Base-by-base conservation (phyloP, 2,329 filamentous ascomycete species). In the Trichoderma sp. region DNA sequence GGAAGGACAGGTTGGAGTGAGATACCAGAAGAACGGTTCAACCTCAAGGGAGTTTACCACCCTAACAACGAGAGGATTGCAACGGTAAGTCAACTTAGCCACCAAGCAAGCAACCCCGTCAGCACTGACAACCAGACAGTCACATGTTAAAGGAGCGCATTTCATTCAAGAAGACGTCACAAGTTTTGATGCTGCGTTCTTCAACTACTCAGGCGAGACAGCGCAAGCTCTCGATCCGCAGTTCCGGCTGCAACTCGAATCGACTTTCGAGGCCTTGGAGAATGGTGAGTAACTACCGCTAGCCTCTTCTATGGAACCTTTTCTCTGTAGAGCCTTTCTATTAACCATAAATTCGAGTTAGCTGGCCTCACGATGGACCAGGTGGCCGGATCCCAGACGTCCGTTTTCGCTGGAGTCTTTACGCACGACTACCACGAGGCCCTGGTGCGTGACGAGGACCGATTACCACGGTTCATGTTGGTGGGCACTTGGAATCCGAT, bases 141-240 rank as follows among this genome's bases (percentile, higher is more conserved):
- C 15, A 32, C 50, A 67, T 28, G 64, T 58, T 34, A 75, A 76
- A 12, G 76, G 75, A 20, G 80, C 79, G 6, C 75, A 72, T 43
- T 69, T 69, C 32, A 55, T 71, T 6, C 17, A 61, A 47, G 39
- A 71, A 15, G 70, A 71, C 17, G 23, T 71, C n/a, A 28, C 30
- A 15, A 12, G 34, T 15, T 71, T 72, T 32, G 70, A 72, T 69
- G 70, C 70, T 3, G 30, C 47, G 23, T 72, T 72, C 59, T 72
- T 72, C 28, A 32, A 50, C 15, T 57, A 69, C 6, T 53, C 65
- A 8, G 47, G 30, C 20, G 53, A 64, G 17, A 57, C 50, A 15
- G 70, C 70, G 11, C 17, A 15, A 15, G 68, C 47, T 1, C 34
- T 72, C 4, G 70, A 72, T 36, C 70, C 70, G 17, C 70, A 72